These are phyloP conservation scores for Auricularia auricula-judae DNA, from an alignment of 768 basidiomycete genomes.

Conservation along the genomic window DNA sequence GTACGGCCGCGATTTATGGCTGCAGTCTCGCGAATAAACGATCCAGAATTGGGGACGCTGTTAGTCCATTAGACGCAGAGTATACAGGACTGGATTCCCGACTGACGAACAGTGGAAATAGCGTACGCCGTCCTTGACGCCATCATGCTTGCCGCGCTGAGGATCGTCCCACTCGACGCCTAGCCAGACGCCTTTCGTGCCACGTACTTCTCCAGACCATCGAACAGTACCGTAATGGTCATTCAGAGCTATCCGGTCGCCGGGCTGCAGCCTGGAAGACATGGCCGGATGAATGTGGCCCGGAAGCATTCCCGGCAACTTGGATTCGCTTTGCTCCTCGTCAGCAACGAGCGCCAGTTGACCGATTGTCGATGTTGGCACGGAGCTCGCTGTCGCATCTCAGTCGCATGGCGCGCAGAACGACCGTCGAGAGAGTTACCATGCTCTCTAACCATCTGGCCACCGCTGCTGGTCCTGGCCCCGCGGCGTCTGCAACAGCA, in stretches of 20 bases:
- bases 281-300: background rate
- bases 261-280: conserved; percentile 12
- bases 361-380: background rate
- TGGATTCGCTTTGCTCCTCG: background rate
- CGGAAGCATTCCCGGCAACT: background rate
- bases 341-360: background rate
- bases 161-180: conserved; percentile 97
- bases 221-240: conserved; percentile 57
- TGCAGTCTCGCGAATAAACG: conserved; percentile 68
- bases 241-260: conserved; percentile 43
- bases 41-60: conserved; percentile 56
- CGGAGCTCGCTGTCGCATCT: background rate
- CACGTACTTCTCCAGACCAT: conserved; percentile 54
- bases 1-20: conserved; percentile 48
- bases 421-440: background rate
- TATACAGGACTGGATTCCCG: conserved; percentile 1
- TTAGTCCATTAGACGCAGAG: background rate
- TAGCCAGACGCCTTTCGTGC: conserved; percentile 67
- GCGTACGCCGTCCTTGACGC: conserved; percentile 58
- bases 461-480: background rate
- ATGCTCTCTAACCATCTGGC: background rate
- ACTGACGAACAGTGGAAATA: conserved; percentile 76
- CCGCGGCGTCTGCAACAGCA: background rate
- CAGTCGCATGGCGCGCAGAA: background rate
- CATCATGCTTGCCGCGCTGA: conserved; percentile 77